Base-by-base conservation (phyloP, 1,284 basidiomycete species). In the Apiotrichum gracile region DNA sequence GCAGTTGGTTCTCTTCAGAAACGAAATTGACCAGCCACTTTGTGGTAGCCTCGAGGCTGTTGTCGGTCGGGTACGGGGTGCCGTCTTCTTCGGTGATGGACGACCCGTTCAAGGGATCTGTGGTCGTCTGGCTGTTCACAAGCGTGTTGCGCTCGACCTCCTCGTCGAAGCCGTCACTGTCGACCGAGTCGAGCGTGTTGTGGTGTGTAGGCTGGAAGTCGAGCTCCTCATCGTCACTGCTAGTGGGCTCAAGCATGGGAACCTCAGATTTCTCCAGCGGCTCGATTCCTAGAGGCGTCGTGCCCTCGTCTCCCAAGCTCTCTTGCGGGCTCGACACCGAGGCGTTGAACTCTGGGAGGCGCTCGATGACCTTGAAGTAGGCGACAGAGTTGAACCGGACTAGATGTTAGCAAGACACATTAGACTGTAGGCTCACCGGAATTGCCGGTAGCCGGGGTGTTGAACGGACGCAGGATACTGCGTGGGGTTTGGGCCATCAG, bases 321-420 rank as follows among this genome's bases (percentile, higher is more conserved):
- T 45, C 43, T 13, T 31, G 31, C 16, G 25, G 26, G 16, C 25
- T 26, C 9, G 16, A 5, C 10, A 45, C n/a, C 34, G 24, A 26
- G 3, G 46, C 46, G 34, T 44, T n/a, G 17, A 49, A 54, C 17
- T 44, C 52, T 5, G 52, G 52, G 7, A 55, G 34, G 16, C 53
- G 31, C 45, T 55, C 53, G 17, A 55, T 51, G 22, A 55, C 53
- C 27, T 42, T 50, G 53, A 47, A 55, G 22, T 19, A 41, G 6
- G 42, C 40, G 4, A 31, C 25, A 5, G 39, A 10, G 27, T 49
- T 38, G 45, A 55, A 55, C 4, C 48, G 49, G 9, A 55, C 53
- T 48, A 33, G 7, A 4, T 19, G 16, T 37, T n/a, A 47, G 29
- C 17, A 37, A 19, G 17, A 22, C 17, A 24, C 14, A n/a, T 6